Percentiles rank a stretch among this genome's conserved stretches.
These are phyloP conservation scores for Candida corydali DNA, from an alignment of 805 yeast genomes.

Conservation along the genomic window DNA sequence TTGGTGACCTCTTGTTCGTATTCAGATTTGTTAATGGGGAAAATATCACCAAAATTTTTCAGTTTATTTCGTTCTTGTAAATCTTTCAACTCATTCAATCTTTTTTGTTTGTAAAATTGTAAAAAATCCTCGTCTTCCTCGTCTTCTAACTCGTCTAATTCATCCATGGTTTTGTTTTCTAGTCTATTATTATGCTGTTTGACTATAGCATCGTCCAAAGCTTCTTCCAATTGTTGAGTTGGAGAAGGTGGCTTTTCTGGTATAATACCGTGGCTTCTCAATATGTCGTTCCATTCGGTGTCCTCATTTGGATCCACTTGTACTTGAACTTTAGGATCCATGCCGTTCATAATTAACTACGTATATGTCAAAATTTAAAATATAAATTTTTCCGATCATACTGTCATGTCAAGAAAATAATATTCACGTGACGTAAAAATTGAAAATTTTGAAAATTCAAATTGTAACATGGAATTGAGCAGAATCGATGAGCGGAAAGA, in stretches of 20 bases:
- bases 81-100: constrained; percentile 69
- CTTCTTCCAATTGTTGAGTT: constrained; percentile 80
- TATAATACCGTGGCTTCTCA: constrained; percentile 83
- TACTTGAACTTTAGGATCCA: constrained; percentile 58
- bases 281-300: constrained; percentile 97
- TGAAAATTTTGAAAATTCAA: too few relatives aligned
- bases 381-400: too few relatives aligned
- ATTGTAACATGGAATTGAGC: too few relatives aligned
- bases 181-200: constrained; percentile 80
- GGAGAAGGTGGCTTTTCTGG: constrained; percentile 92
- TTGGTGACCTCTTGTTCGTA: constrained; percentile 82
- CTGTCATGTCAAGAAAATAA: too few relatives aligned
- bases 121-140: constrained; percentile 92
- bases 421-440: too few relatives aligned
- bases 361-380: too few relatives aligned
- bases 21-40: constrained; percentile 81
- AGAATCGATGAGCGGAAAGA: neutral
- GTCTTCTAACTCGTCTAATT: constrained; percentile 82
- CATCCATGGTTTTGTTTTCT: constrained; percentile 72
- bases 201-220: constrained; percentile 74
- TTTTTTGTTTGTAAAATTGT: constrained; percentile 67
- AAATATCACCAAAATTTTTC: constrained; percentile 80
- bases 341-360: constrained; percentile 1
- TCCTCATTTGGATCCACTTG: constrained; percentile 95
- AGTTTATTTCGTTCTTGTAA: constrained; percentile 51